phyloP scores from a whole-genome alignment of 2,329 filamentous ascomycete genomes.

The Ustulina deusta region DNA sequence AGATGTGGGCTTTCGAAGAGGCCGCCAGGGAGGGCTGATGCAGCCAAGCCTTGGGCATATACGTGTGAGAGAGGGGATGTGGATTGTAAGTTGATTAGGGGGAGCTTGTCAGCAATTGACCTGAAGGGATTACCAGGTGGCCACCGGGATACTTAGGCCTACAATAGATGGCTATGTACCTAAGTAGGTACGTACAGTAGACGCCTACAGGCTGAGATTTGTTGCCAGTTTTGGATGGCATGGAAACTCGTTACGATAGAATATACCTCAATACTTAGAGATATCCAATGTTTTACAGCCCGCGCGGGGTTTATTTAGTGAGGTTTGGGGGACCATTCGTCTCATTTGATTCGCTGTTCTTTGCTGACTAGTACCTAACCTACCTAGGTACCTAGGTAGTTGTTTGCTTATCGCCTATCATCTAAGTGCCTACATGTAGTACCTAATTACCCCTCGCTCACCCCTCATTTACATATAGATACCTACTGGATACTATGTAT shows the following conservation, averaged over 20 bases:
- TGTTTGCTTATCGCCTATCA: no score
- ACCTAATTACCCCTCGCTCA: constrained; percentile 4
- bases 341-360: neutral
- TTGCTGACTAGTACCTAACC: no score
- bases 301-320: constrained; percentile 1
- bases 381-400: no score
- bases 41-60: constrained; percentile 35
- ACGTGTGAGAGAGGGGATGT: neutral
- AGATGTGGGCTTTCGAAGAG: constrained; percentile 22
- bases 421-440: no score
- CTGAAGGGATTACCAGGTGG: neutral
- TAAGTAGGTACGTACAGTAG: no score
- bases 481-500: neutral
- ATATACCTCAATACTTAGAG: no score
- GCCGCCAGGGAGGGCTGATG: constrained; percentile 29
- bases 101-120: constrained; percentile 5
- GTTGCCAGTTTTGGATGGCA: no score
- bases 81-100: constrained; percentile 10
- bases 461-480: no score
- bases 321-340: neutral
- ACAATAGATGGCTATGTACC: no score
- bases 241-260: no score
- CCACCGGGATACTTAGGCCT: no score
- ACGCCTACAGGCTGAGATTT: neutral
- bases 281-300: neutral